Conservation (phyloP, 768 basidiomycete species). For the Trametes meyenii region DNA sequence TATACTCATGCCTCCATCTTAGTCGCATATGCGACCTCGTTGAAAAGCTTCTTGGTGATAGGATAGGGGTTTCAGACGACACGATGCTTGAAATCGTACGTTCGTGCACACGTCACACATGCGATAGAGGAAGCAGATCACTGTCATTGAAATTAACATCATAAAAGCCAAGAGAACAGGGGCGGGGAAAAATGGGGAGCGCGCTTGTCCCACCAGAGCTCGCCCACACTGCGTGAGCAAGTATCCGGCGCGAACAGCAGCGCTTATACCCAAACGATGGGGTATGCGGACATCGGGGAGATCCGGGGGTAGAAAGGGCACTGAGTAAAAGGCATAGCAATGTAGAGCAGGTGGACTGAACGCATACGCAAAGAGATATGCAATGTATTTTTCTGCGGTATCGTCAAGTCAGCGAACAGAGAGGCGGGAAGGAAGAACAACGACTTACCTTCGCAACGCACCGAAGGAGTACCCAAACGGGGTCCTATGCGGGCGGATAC, state of each 20-base stretch:
- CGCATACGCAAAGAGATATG: neutral
- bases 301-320: neutral
- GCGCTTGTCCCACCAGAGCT: neutral
- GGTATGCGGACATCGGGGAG: neutral
- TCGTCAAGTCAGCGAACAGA: too few species aligned
- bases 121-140: too few species aligned
- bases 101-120: too few species aligned
- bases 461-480: slow-evolving; percentile 9
- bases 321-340: neutral
- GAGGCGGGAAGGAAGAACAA: too few species aligned
- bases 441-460: neutral
- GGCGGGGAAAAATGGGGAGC: neutral
- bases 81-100: too few species aligned
- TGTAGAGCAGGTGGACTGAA: neutral
- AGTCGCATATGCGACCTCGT: too few species aligned
- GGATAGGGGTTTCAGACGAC: too few species aligned
- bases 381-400: neutral
- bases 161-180: too few species aligned
- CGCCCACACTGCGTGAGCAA: neutral
- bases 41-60: too few species aligned
- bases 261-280: neutral
- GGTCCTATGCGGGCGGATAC: slow-evolving; percentile 15
- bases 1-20: too few species aligned
- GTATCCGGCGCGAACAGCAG: neutral
- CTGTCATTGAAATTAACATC: too few species aligned